Evolutionary conservation across 1,139 yeast species (phyloP).

Genomic region (Saccharomycopsis hybrid): DNA sequence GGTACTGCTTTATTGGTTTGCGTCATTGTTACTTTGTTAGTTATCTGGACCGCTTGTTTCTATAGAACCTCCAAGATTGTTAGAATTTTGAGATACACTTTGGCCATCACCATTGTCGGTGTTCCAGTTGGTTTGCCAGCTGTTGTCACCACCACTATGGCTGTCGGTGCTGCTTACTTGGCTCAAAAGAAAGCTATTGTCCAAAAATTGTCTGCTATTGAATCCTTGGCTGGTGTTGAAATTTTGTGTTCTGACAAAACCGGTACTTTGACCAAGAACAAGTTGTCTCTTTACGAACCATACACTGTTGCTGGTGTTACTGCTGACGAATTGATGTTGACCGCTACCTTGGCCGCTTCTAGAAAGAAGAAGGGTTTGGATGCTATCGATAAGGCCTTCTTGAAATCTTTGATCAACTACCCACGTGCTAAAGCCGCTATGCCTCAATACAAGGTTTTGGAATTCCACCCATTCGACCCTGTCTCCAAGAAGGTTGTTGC

Average conservation of each 20-base stretch:
- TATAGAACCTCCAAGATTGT: slow-evolving; percentile 89
- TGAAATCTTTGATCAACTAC: slow-evolving; percentile 77
- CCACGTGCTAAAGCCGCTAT: slow-evolving; percentile 95
- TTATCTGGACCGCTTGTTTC: slow-evolving; percentile 94
- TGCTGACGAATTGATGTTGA: slow-evolving; percentile 93
- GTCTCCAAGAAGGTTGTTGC: slow-evolving; percentile 96
- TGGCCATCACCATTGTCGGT: slow-evolving; percentile 97
- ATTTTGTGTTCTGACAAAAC: slow-evolving; percentile 98
- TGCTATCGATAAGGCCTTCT: slow-evolving; percentile 96
- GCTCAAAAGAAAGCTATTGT: slow-evolving; percentile 99
- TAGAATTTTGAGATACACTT: slow-evolving; percentile 85
- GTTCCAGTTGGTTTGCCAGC: slow-evolving; percentile 99
- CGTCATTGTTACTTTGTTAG: slow-evolving; percentile 79
- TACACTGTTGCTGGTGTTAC: slow-evolving; percentile 99
- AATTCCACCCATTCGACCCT: slow-evolving; percentile 97
- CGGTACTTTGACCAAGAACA: slow-evolving; percentile 98
- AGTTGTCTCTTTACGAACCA: slow-evolving; percentile 94
- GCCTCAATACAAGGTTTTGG: slow-evolving; percentile 91
- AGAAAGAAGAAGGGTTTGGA: slow-evolving; percentile 99
- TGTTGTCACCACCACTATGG: slow-evolving; percentile 98
- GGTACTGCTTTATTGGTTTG: slow-evolving; percentile 88
- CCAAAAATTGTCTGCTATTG: slow-evolving; percentile 96
- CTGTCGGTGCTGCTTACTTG: slow-evolving; percentile 99
- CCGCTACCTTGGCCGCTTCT: slow-evolving; percentile 97
- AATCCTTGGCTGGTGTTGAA: slow-evolving; percentile 98